A percentile compares a stretch with the other conserved stretches of the same genome.
These are phyloP conservation scores for Dothidotthia symphoricarpi DNA, from an alignment of 2,329 filamentous ascomycete species.

Conservation along the genomic window DNA sequence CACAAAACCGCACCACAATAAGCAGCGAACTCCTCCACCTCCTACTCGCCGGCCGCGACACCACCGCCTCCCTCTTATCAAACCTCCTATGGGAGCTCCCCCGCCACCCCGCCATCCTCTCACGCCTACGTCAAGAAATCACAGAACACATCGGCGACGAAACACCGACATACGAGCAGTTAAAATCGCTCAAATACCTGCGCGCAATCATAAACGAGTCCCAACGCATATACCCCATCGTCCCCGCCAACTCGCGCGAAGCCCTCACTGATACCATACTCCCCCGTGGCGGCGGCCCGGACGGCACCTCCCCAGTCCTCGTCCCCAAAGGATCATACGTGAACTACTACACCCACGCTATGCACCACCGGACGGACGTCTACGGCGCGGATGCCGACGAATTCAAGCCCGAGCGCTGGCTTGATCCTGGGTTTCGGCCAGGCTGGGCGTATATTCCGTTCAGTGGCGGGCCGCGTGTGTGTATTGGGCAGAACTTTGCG, in stretches of 20 bases:
- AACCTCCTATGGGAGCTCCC: constrained; percentile 40
- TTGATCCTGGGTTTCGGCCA: constrained; percentile 19
- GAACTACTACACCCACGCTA: constrained; percentile 16
- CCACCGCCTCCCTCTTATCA: constrained; percentile 29
- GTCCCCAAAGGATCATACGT: constrained; percentile 27
- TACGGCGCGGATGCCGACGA: constrained; percentile 34
- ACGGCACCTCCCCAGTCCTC: constrained; percentile 25
- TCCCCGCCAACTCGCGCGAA: constrained; percentile 31
- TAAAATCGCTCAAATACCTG: constrained; percentile 35
- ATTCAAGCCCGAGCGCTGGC: constrained; percentile 39
- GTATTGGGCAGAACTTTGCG: constrained; percentile 31
- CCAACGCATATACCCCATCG: constrained; percentile 32
- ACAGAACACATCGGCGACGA: constrained; percentile 47
- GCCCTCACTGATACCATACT: constrained; percentile 29
- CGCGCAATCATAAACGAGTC: constrained; percentile 31
- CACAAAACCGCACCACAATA: constrained; percentile 16
- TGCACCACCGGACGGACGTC: constrained; percentile 33
- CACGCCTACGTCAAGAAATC: constrained; percentile 38
- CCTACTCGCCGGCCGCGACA: constrained; percentile 38
- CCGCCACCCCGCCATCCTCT: constrained; percentile 35
- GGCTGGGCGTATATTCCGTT: constrained; percentile 34
- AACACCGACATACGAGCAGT: constrained; percentile 22
- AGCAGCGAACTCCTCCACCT: constrained; percentile 36
- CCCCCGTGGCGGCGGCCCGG: constrained; percentile 31
- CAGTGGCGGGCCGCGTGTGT: constrained; percentile 26